Base-by-base conservation (phyloP, 2,329 filamentous ascomycete genomes). In the Eurotiales sp. region DNA sequence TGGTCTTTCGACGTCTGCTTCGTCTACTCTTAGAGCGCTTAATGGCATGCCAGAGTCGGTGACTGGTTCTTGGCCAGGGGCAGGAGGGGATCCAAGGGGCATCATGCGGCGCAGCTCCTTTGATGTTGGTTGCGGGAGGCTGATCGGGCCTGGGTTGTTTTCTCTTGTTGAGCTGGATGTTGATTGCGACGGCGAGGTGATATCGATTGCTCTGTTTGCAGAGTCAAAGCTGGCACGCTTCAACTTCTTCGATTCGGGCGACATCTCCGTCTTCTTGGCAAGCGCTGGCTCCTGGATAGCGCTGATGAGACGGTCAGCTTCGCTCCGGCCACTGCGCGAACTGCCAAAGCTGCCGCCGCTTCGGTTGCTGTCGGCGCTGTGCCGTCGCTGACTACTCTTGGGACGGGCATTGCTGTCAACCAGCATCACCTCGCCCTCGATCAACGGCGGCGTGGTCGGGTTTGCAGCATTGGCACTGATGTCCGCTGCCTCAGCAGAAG, bases 231-330 rank as follows among this genome's bases (percentile, higher is more conserved):
- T 53, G 32, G 12, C 19, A 25, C 21, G 30, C 11, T 47, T 30
- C 5, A 15, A 17, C 45, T 23, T 41, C 14, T 39, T 15, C 4
- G 12, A 4, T 22, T 41, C 37, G 12, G 40, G 19, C 23, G 37
- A 43, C n/a, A n/a, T n/a, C n/a, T n/a, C n/a, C n/a, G n/a, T n/a
- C 34, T 54, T 52, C 17, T 49, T 47, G 8, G 51, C 21, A n/a
- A 63, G 52, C 4, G 65, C 49, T 37, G 67, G 65, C 50, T 72
- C 66, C 55, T 71, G 68, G 23, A 73, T 72, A 6, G 70, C 70
- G 42, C 69, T 70, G 41, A 73, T 73, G 6, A 73, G 62, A 25
- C 69, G 59, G 56, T 73, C 70, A 6, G 69, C 70, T 21, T 72
- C 68, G 45, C 69, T 72, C 53, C 51, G 67, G 22, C 58, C 57